Evolutionary conservation across 768 basidiomycete species (phyloP).

Genomic region (Mycena leptocephala): DNA sequence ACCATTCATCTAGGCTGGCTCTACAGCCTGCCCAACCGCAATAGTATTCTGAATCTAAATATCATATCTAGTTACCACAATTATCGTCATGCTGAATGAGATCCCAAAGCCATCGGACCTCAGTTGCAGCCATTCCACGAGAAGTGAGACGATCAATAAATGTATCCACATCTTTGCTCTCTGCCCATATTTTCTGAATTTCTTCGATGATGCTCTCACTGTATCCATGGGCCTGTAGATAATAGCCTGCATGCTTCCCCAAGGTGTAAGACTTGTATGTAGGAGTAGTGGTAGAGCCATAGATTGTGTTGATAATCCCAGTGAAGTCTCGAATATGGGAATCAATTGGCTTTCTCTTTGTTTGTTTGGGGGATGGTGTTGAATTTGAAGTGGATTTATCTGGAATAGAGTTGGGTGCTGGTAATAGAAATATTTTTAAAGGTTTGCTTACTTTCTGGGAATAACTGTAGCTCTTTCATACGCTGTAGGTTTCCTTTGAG

Average conservation of each 20-base stretch:
- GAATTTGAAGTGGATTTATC: neutral
- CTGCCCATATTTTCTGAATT: neutral
- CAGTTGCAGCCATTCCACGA: neutral
- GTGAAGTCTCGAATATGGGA: neutral
- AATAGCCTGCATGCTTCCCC: neutral
- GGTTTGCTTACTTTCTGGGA: neutral
- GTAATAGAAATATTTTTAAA: neutral
- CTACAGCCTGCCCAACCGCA: neutral
- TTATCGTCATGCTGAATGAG: neutral
- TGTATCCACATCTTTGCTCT: neutral
- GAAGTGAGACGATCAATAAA: neutral
- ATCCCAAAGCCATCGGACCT: neutral
- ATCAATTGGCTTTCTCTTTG: neutral
- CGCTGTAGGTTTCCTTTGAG: neutral
- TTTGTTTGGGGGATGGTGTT: neutral
- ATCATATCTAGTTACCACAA: neutral
- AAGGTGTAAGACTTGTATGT: neutral
- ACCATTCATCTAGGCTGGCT: neutral
- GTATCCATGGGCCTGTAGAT: neutral
- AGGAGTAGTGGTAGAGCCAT: neutral
- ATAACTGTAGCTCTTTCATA: neutral
- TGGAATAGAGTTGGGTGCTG: neutral
- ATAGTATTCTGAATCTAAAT: neutral
- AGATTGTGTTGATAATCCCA: neutral
- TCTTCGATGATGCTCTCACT: neutral